Evolutionary conservation across 2,329 filamentous ascomycete species (phyloP), one percentile per base, ranked within the genome.

Genomic region (Fusarium sp.): DNA sequence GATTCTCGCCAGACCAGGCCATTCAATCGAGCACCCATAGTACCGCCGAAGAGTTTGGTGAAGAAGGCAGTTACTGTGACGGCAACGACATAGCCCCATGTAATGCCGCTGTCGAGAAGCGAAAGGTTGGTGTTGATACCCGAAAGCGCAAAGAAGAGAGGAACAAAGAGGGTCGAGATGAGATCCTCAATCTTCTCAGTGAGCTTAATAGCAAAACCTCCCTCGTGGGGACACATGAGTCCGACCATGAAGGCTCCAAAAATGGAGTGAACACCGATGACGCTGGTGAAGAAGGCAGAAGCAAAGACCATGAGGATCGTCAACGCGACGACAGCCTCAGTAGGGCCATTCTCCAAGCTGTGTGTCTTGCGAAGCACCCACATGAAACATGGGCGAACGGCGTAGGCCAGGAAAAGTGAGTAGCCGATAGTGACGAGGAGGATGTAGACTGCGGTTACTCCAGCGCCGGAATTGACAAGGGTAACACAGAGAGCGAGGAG

Each of bases 161-260:
- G 95, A 11, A 98, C 83, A 77, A 98, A 95, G 4, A 98, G 84
- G 2, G 94, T 92, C 0, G 92, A 91, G 39, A 98, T 92, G 23
- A 98, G 85, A 87, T 98, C 95, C 82, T 98, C 95, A 68, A 98
- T 92, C 86, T 98, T 98, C 80, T 97, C 95, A 0, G 94, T 96
- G 39, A 97, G 86, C 76, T 95, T 95, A 83, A 97, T 96, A 23
- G 94, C 93, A 80, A 97, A 97, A 13, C 95, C 94, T 57, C 93
- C 93, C 71, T 97, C 93, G 77, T 96, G 95, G 0, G 95, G 95
- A 76, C 95, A 94, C 69, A 98, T 96, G 39, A 98, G 83, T 2
- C 95, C 95, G 50, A 95, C 91, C 72, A 98, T 87, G 82, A 98
- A 98, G 4, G 92, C 95, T 50, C 95, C 95, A 79, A 98, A 98